These are phyloP conservation scores for Erythrophleum fordii DNA, from an alignment of 306 rosid species.

Conservation along the genomic window DNA sequence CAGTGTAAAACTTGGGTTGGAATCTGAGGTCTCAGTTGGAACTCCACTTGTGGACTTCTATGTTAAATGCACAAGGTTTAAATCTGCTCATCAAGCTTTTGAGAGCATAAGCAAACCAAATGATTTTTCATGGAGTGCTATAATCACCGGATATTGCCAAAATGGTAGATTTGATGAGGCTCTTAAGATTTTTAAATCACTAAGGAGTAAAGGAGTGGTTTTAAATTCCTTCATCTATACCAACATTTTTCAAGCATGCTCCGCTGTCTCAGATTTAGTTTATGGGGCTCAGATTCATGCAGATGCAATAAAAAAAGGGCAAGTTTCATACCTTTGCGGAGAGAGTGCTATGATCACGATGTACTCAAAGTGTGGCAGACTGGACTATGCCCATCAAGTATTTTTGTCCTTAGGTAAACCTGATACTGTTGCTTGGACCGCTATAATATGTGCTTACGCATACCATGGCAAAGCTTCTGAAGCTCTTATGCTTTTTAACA, in stretches of 20 bases:
- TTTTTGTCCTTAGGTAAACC: constrained; percentile 58
- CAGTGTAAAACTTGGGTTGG: constrained; percentile 62
- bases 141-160: constrained; percentile 64
- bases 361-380: constrained; percentile 71
- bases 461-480: constrained; percentile 63
- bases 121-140: constrained; percentile 70
- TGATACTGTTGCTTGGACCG: constrained; percentile 68
- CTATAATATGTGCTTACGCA: constrained; percentile 61
- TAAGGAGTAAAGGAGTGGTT: constrained; percentile 51
- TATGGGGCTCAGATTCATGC: constrained; percentile 63
- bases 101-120: constrained; percentile 57
- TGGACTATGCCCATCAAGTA: constrained; percentile 57
- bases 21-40: constrained; percentile 64
- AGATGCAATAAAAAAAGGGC: constrained; percentile 64
- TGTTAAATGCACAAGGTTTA: constrained; percentile 58
- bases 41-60: constrained; percentile 71
- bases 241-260: constrained; percentile 67
- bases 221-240: constrained; percentile 61
- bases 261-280: constrained; percentile 55
- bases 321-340: constrained; percentile 51
- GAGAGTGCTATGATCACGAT: constrained; percentile 69
- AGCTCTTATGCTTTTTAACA: constrained; percentile 51
- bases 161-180: constrained; percentile 56
- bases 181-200: constrained; percentile 48
- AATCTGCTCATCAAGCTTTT: constrained; percentile 54